Evolutionary conservation across 495 filamentous ascomycete species (phyloP), one percentile per base, ranked within the genome.

Genomic region (Patellaria atrata): DNA sequence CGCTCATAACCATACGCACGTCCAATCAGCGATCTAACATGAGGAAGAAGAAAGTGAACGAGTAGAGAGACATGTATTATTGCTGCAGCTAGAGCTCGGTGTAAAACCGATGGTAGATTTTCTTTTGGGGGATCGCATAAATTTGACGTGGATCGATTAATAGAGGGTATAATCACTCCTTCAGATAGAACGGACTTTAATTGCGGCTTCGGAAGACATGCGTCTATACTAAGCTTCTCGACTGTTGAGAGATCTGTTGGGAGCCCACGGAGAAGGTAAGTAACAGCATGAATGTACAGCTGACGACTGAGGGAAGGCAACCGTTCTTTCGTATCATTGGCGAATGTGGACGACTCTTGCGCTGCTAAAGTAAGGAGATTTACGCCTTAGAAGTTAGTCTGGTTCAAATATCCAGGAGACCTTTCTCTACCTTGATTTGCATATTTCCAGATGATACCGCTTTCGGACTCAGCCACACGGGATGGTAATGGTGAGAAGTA

Each of bases 231-330:
- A 18, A 60, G 30, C 21, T 51, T 36, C 33, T 74, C 66, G 24
- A 60, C 54, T 0, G 50, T 43, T 3, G 61, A 68, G 9, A 85
- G 50, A 36, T 79, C 62, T 0, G 47, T 30, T 0, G 81, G 79
- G 0, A 85, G 60, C 0, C 69, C 79, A 31, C 68, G 65, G 2
- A 82, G 64, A 3, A 84, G 59, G 48, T 82, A 81, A 5, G 66
- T 60, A 5, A 80, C 35, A 26, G 73, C 68, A 45, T 74, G 66
- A 16, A 85, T 58, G 50, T 80, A 84, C 1, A 80, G 61, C 12
- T 70, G 65, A n/a, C 79, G 64, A 26, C 68, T 66, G 19, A 78
- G 65, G 0, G 28, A 36, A 7, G 53, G 26, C 17, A 40, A 37
- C 5, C 23, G 30, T 1, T 43, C 30, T 40, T 62, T 51, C 9